Evolutionary conservation across 495 filamentous ascomycete genomes (phyloP), one percentile per base, ranked within the genome.

Genomic region (Xylaria palmicola): DNA sequence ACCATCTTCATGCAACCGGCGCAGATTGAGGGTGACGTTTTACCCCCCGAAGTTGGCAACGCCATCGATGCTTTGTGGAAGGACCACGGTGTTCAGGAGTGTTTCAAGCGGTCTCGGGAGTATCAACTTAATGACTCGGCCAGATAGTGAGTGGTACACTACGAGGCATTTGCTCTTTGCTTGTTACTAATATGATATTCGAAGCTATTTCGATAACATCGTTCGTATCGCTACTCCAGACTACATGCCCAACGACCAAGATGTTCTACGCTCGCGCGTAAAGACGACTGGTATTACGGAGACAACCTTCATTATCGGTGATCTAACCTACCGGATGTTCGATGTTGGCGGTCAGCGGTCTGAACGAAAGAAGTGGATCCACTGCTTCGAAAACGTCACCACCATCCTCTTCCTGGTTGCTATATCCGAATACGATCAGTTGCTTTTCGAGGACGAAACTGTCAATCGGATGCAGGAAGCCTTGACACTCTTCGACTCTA

Each of bases 281-380:
- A 96, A 96, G 86, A 99, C 94, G 24, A 99, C 94, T 50, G 95
- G 94, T 86, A 98, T 99, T 70, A 99, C 92, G 17, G 94, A 99
- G 79, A 98, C 94, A 19, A 94, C 92, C 45, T 99, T 99, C 78
- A 93, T 96, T 72, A 95, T 98, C 65, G 95, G 94, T 62, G 92
- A 97, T 68, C 79, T 99, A 70, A 98, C 92, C 30, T 99, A 97
- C 79, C 88, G 95, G 57, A 99, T 99, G 94, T 98, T 98, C 79
- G 94, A 99, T 74, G 94, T 99, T 32, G 94, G 94, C 82, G 94
- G 94, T 69, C 94, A 98, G 78, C 89, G 94, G 67, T 98, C 95
- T 1, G 94, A 99, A 77, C 90, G 94, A 65, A 99, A 99, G 89
- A 99, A 99, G 88, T 99, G 94, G 94, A 99, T 99, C 61, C 94